Evolutionary conservation across 2,329 filamentous ascomycete genomes (phyloP).

Genomic region (Scytalidium lignicola): DNA sequence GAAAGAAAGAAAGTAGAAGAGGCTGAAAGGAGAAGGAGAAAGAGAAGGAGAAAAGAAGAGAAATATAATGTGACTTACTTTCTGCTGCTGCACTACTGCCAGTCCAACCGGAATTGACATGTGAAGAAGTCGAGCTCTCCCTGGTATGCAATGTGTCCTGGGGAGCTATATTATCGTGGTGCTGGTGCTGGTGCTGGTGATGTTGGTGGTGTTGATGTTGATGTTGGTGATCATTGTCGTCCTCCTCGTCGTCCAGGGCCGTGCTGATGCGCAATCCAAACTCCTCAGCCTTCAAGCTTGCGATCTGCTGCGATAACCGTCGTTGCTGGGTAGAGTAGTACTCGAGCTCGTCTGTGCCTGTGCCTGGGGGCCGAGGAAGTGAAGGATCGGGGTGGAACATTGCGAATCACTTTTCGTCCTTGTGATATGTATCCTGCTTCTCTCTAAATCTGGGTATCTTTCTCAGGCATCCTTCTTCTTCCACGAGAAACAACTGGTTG

Average conservation of each 20-base stretch:
- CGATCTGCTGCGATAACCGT: background rate
- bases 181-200: too few relatives aligned
- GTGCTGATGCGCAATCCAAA: background rate
- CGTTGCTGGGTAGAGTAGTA: background rate
- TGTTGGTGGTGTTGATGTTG: background rate
- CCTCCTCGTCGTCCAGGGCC: background rate
- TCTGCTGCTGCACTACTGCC: background rate
- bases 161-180: too few relatives aligned
- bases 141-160: too few relatives aligned
- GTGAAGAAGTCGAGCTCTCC: too few relatives aligned
- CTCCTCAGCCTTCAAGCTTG: background rate
- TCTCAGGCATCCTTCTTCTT: background rate
- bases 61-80: background rate
- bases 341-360: background rate
- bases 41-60: background rate
- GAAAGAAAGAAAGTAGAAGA: background rate
- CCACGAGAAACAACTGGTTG: background rate
- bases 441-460: background rate
- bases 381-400: background rate
- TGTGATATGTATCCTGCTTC: background rate
- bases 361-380: background rate
- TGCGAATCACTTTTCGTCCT: background rate
- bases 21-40: background rate
- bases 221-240: background rate
- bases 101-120: background rate